Percentiles rank a stretch among this genome's conserved stretches.
These are phyloP conservation scores for Lasiodiplodia citricola DNA, from an alignment of 2,329 filamentous ascomycete species.

Conservation along the genomic window DNA sequence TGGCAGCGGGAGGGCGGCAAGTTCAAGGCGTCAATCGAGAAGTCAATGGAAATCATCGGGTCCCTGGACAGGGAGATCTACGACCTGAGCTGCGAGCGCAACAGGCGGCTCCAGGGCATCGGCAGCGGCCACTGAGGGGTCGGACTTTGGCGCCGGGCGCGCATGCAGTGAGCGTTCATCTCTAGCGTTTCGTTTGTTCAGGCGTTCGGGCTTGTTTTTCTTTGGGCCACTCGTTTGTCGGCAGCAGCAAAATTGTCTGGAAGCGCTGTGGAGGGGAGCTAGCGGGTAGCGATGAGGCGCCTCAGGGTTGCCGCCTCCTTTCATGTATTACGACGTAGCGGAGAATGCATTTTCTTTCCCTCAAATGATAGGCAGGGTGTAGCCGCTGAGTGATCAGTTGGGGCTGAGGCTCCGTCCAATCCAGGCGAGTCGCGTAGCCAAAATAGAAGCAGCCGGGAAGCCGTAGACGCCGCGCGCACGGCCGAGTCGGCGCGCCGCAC, in stretches of 20 bases:
- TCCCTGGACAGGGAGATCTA: slow-evolving; percentile 72
- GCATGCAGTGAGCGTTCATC: slow-evolving; percentile 17
- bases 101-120: slow-evolving; percentile 40
- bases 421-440: slow-evolving; percentile 47
- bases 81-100: slow-evolving; percentile 65
- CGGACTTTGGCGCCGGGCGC: slow-evolving; percentile 29
- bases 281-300: slow-evolving; percentile 29
- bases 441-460: slow-evolving; percentile 28
- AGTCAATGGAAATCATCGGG: slow-evolving; percentile 74
- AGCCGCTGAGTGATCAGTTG: slow-evolving; percentile 46
- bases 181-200: slow-evolving; percentile 25
- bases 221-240: slow-evolving; percentile 38
- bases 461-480: slow-evolving; percentile 29
- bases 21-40: slow-evolving; percentile 65
- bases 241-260: slow-evolving; percentile 30
- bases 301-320: slow-evolving; percentile 33
- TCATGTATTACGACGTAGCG: slow-evolving; percentile 30
- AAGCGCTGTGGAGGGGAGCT: slow-evolving; percentile 34
- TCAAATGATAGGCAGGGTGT: slow-evolving; percentile 38
- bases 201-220: slow-evolving; percentile 23
- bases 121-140: slow-evolving; percentile 31
- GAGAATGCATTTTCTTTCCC: slow-evolving; percentile 36
- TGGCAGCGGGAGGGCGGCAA: slow-evolving; percentile 74
- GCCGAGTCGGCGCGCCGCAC: slow-evolving; percentile 33
- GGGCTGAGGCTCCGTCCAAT: slow-evolving; percentile 45